These are phyloP conservation scores for Cladophialophora carrionii DNA, from an alignment of 2,329 filamentous ascomycete species.

Conservation along the genomic window DNA sequence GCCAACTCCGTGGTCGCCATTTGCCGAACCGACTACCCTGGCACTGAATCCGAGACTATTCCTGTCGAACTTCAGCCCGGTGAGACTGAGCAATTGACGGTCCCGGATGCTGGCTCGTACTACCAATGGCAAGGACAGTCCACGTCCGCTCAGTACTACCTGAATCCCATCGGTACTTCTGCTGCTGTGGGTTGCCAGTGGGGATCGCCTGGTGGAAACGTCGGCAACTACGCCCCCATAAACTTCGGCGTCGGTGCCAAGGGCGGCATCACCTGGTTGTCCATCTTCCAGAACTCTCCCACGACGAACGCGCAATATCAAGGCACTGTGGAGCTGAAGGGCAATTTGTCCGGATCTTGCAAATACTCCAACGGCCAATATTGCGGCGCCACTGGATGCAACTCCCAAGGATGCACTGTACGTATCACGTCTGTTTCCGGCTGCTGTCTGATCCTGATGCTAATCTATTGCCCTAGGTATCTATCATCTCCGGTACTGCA, in stretches of 20 bases:
- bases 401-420: constrained; percentile 77
- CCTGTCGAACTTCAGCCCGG: constrained; percentile 69
- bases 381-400: constrained; percentile 55
- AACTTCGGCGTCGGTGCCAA: constrained; percentile 77
- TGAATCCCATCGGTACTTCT: constrained; percentile 77
- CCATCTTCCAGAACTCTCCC: constrained; percentile 81
- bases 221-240: constrained; percentile 84
- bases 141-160: constrained; percentile 94
- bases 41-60: constrained; percentile 82
- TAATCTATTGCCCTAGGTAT: constrained; percentile 47
- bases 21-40: constrained; percentile 95
- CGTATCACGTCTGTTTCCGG: constrained; percentile 47
- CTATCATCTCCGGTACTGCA: constrained; percentile 55
- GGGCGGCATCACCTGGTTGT: constrained; percentile 72
- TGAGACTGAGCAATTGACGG: constrained; percentile 66
- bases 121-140: constrained; percentile 74
- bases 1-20: constrained; percentile 68
- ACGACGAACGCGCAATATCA: constrained; percentile 71
- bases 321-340: constrained; percentile 77
- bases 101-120: constrained; percentile 71
- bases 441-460: constrained; percentile 3
- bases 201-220: constrained; percentile 62
- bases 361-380: constrained; percentile 68
- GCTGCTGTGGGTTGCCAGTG: constrained; percentile 75
- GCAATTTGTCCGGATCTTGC: constrained; percentile 67